These are phyloP conservation scores for Wallacemonas sp. DNA, from an alignment of 208 protist species.

Conservation along the genomic window DNA sequence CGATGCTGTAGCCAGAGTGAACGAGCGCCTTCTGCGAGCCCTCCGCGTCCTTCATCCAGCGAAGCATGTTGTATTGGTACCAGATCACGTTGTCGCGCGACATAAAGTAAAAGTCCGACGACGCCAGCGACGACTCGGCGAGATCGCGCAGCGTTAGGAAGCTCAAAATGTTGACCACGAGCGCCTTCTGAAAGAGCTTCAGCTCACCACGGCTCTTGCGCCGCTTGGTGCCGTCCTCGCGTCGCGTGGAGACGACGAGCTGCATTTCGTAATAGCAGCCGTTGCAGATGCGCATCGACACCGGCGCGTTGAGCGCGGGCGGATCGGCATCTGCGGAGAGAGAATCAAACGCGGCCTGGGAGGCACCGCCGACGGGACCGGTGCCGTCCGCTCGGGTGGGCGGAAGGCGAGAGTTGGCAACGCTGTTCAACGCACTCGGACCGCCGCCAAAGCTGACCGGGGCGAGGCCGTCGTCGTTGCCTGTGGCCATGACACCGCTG, in stretches of 20 bases:
- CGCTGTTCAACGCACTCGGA: no score
- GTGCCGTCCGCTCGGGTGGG: no score
- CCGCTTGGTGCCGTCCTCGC: conserved; percentile 59
- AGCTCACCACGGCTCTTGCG: conserved; percentile 82
- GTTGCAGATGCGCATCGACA: conserved; percentile 47
- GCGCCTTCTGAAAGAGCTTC: conserved; percentile 78
- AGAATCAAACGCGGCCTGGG: no score
- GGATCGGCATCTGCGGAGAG: background rate
- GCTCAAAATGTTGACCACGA: conserved; percentile 76
- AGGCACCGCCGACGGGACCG: no score
- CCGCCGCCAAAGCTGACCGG: background rate
- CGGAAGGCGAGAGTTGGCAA: no score
- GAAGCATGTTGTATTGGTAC: conserved; percentile 85
- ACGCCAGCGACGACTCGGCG: conserved; percentile 53
- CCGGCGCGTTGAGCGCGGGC: background rate
- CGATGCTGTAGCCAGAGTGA: background rate
- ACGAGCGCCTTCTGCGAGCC: conserved; percentile 34
- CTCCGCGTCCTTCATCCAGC: conserved; percentile 53
- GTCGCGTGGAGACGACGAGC: conserved; percentile 72
- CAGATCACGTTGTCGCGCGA: conserved; percentile 85
- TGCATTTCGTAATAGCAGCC: conserved; percentile 84
- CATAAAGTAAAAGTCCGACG: conserved; percentile 89
- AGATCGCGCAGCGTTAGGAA: conserved; percentile 67
- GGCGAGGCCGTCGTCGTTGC: conserved; percentile 5
- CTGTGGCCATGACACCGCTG: background rate